Evolutionary conservation across 2,329 filamentous ascomycete genomes (phyloP).

Genomic region (Penicillium sp.): DNA sequence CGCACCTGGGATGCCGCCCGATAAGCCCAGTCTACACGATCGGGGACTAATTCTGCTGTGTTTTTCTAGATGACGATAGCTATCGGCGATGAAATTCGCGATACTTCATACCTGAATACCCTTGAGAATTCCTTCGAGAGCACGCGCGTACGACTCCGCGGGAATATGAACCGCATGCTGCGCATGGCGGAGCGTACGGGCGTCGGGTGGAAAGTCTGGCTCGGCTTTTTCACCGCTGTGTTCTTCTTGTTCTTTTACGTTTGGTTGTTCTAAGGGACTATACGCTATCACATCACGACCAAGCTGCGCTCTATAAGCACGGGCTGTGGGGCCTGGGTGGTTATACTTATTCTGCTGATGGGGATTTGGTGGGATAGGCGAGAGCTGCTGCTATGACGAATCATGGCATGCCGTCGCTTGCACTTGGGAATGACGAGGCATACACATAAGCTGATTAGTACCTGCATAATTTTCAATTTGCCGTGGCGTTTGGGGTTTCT

Average conservation of each 20-base stretch:
- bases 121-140: conserved; percentile 95
- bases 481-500: conserved; percentile 15
- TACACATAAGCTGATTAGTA: conserved; percentile 7
- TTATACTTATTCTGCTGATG: conserved; percentile 7
- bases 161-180: conserved; percentile 97
- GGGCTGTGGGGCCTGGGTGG: background rate
- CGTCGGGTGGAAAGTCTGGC: conserved; percentile 94
- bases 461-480: conserved; percentile 13
- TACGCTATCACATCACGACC: conserved; percentile 8
- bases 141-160: conserved; percentile 76
- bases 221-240: conserved; percentile 83
- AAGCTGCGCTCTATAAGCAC: background rate
- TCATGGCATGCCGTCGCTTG: no score
- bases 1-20: background rate
- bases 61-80: conserved; percentile 74
- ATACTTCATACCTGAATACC: conserved; percentile 83
- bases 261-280: conserved; percentile 71
- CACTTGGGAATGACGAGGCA: background rate
- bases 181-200: conserved; percentile 92
- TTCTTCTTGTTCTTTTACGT: conserved; percentile 86
- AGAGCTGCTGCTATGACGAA: background rate
- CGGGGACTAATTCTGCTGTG: conserved; percentile 12
- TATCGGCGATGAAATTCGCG: conserved; percentile 93
- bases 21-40: background rate
- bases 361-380: background rate